Evolutionary conservation across 495 filamentous ascomycete genomes (phyloP), one percentile per base, ranked within the genome.

Genomic region (Penicillium malachiteum): DNA sequence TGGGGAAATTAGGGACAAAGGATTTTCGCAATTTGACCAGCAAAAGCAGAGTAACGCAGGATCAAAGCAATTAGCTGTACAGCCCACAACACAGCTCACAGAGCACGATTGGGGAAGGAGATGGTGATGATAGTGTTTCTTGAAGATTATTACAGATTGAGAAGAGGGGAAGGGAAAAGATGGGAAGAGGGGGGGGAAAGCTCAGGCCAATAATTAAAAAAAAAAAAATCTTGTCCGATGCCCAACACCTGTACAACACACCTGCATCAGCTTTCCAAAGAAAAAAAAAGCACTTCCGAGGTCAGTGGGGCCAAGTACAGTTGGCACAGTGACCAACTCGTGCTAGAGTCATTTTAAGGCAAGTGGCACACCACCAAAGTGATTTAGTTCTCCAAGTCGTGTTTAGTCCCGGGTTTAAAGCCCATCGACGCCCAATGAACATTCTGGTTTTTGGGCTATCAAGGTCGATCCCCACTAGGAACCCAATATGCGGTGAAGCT

Each of bases 291-390:
- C 34, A 26, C 21, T 26, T 26, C 21, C 21, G 18, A 54, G 33
- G 21, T 32, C 32, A 33, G 59, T 58, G 60, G 60, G 48, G 52
- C 56, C 13, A 31, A 41, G 11, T 7, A 37, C 41, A 48, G 59
- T 65, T 65, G 62, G 50, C 62, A 65, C 62, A 65, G 62, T 65
- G 55, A 65, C 55, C 62, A 61, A 40, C 51, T 60, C 54, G 46
- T 58, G 55, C 62, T 64, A 61, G 21, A 21, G 40, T 56, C 50
- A 12, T 42, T 10, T 51, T 53, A 41, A 37, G 50, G 21, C 48
- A 35, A 52, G 40, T 39, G 55, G 26, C 34, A 53, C 34, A 40
- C 50, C 50, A 33, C 30, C 41, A 39, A 5, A 18, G 31, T 31
- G 7, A 13, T 21, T 48, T 43, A 41, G 42, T 13, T 37, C 34